phyloP scores from a whole-genome alignment of 129 eudicot species.

The Smallanthus sonchifolius region DNA sequence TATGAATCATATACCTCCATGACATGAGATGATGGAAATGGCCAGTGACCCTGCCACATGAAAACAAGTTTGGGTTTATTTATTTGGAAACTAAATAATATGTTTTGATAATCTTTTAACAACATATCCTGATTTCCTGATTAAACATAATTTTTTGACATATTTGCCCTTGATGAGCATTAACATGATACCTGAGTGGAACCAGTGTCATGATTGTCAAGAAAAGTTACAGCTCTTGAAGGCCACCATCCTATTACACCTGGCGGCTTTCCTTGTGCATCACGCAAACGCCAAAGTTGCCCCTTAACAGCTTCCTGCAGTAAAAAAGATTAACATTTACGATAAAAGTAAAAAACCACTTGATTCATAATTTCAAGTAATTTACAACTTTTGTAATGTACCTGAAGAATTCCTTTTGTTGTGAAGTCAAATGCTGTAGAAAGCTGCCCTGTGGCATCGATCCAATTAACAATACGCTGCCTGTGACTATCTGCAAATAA shows the following conservation, averaged over 20 bases:
- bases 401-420: conserved; percentile 96
- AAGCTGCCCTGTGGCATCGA: conserved; percentile 74
- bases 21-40: conserved; percentile 66
- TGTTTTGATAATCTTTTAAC: neutral
- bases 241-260: conserved; percentile 99
- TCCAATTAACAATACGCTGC: conserved; percentile 88
- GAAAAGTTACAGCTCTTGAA: conserved; percentile 78
- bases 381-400: conserved; percentile 1
- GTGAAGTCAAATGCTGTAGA: conserved; percentile 94
- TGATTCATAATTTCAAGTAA: neutral
- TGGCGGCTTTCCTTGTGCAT: conserved; percentile 89
- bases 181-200: conserved; percentile 70
- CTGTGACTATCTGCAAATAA: conserved; percentile 82
- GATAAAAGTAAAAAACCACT: neutral
- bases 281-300: conserved; percentile 90
- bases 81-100: neutral
- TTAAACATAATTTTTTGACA: neutral
- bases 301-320: conserved; percentile 73
- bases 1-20: conserved; percentile 61
- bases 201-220: conserved; percentile 95
- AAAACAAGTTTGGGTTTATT: neutral
- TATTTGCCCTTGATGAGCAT: neutral
- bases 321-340: conserved; percentile 2
- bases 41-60: conserved; percentile 77
- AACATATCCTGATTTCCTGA: neutral